Evolutionary conservation across 768 basidiomycete genomes (phyloP).

Genomic region (Gyrodon lividus): DNA sequence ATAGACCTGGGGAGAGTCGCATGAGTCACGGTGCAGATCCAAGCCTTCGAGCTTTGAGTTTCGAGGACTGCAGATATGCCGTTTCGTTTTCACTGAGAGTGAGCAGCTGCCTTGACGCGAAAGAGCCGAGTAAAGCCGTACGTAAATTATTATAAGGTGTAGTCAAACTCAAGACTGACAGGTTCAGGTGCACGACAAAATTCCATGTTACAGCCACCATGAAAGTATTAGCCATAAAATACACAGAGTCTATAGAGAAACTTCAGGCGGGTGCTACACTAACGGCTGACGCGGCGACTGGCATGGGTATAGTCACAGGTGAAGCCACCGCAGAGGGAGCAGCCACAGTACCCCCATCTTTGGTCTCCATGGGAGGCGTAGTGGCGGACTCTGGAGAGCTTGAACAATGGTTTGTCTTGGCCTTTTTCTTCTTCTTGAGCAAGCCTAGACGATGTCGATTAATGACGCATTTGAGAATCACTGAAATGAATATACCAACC

Average conservation of each 20-base stretch:
- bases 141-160: too few relatives aligned
- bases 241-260: neutral
- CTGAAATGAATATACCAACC: slow-evolving; percentile 46
- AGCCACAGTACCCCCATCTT: neutral
- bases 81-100: too few relatives aligned
- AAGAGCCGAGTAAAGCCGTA: too few relatives aligned
- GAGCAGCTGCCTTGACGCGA: too few relatives aligned
- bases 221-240: neutral
- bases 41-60: too few relatives aligned
- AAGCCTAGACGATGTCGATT: slow-evolving; percentile 47
- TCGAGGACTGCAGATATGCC: too few relatives aligned
- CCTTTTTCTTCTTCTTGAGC: slow-evolving; percentile 75
- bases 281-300: slow-evolving; percentile 14
- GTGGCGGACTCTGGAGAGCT: slow-evolving; percentile 24
- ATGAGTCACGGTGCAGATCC: slow-evolving; percentile 3
- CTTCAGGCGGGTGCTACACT: slow-evolving; percentile 10
- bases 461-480: neutral
- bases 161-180: too few relatives aligned
- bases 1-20: slow-evolving; percentile 13
- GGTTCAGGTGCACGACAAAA: too few relatives aligned
- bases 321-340: neutral
- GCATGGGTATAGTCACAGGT: neutral
- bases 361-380: slow-evolving; percentile 4
- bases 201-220: too few relatives aligned
- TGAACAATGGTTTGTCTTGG: slow-evolving; percentile 39